Evolutionary conservation across 2,329 filamentous ascomycete genomes (phyloP).

Genomic region (Epichloe sp.): DNA sequence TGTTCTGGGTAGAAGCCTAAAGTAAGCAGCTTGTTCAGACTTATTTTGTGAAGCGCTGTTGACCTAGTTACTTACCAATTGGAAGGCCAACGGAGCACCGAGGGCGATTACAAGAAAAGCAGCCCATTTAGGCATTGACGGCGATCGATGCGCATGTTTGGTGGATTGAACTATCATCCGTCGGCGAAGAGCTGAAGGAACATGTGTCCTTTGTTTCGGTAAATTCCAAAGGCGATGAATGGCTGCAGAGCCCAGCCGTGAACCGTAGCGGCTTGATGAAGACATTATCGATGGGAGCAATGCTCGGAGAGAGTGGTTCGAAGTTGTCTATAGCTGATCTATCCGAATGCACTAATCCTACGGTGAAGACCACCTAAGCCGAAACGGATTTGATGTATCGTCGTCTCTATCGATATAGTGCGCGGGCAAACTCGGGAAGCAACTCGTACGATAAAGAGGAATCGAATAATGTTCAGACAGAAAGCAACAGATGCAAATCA

Average conservation of each 20-base stretch:
- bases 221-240: background rate
- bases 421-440: background rate
- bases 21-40: background rate
- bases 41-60: background rate
- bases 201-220: background rate
- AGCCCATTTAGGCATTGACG: background rate
- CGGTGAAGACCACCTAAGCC: too few species aligned
- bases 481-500: too few species aligned
- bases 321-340: too few species aligned
- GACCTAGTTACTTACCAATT: slow-evolving; percentile 1
- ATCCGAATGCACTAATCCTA: too few species aligned
- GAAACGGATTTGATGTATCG: background rate
- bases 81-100: slow-evolving; percentile 1
- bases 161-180: background rate
- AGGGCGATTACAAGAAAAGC: background rate
- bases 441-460: background rate
- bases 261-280: background rate
- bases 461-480: background rate
- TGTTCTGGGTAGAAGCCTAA: slow-evolving; percentile 19
- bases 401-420: background rate
- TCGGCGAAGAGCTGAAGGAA: background rate
- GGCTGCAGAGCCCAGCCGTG: background rate
- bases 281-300: background rate
- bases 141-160: background rate
- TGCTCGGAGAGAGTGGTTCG: background rate